phyloP scores from a whole-genome alignment of 257 asterid genomes.

The Catharanthus roseus region DNA sequence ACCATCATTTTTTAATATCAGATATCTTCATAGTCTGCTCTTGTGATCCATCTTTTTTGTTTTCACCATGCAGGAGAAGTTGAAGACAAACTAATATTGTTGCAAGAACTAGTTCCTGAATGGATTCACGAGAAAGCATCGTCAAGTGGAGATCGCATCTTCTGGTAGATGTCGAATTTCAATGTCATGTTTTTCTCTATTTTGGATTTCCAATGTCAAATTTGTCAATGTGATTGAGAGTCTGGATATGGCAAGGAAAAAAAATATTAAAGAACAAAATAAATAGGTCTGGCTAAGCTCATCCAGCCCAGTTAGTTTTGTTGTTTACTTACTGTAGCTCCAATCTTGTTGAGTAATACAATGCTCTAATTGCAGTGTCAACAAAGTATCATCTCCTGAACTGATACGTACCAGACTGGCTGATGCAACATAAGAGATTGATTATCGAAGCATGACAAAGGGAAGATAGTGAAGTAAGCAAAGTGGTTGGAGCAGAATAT shows the following conservation, averaged over 20 bases:
- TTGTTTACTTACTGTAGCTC: neutral
- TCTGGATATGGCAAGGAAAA: neutral
- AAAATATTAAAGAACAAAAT: neutral
- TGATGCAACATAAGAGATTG: constrained; percentile 39
- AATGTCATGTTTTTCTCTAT: neutral
- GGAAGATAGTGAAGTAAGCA: constrained; percentile 14
- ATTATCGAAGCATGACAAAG: no score
- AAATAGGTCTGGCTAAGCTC: neutral
- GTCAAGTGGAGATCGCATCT: constrained; percentile 54
- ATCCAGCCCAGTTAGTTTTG: neutral
- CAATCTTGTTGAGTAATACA: neutral
- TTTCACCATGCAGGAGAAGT: constrained; percentile 49
- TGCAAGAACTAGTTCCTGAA: constrained; percentile 77
- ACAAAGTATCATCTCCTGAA: constrained; percentile 46
- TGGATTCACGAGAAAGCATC: constrained; percentile 65
- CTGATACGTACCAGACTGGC: constrained; percentile 47
- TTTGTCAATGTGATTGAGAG: neutral
- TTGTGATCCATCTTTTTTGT: neutral
- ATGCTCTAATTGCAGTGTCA: constrained; percentile 44
- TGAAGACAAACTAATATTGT: constrained; percentile 65
- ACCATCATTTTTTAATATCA: neutral
- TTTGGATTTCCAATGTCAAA: neutral
- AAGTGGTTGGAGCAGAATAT: neutral
- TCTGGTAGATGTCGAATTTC: constrained; percentile 41
- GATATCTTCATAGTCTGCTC: neutral